These are phyloP conservation scores for Flagelloscypha sp. DNA, from an alignment of 768 basidiomycete species.

Conservation along the genomic window DNA sequence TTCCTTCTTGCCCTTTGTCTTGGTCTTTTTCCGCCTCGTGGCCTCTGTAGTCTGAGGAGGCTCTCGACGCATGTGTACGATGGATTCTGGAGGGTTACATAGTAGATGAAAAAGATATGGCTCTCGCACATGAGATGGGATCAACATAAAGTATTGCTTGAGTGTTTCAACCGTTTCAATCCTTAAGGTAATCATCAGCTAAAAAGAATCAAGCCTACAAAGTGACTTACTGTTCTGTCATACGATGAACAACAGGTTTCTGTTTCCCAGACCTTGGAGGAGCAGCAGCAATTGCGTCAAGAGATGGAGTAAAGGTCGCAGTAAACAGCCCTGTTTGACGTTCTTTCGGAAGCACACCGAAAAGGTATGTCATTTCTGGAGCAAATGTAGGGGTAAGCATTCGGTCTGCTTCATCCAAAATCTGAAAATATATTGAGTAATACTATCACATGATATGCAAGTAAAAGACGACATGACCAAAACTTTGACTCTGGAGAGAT, in stretches of 20 bases:
- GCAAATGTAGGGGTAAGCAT: constrained; percentile 85
- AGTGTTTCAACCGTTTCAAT: constrained; percentile 85
- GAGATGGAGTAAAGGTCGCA: constrained; percentile 83
- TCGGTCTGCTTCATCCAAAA: constrained; percentile 95
- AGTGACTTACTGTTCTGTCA: constrained; percentile 54
- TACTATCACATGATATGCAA: constrained; percentile 2
- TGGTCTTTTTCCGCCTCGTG: constrained; percentile 19
- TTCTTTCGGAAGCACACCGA: constrained; percentile 66
- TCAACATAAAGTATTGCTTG: constrained; percentile 83
- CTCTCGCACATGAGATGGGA: constrained; percentile 93
- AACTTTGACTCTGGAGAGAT: constrained; percentile 75
- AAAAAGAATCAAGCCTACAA: not conserved
- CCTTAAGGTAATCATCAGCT: constrained; percentile 30
- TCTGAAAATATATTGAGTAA: constrained; percentile 33
- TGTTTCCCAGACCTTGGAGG: constrained; percentile 76
- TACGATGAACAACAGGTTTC: constrained; percentile 79
- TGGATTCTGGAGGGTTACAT: constrained; percentile 79
- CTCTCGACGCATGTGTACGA: constrained; percentile 54
- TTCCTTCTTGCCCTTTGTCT: constrained; percentile 28
- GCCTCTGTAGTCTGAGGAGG: constrained; percentile 44
- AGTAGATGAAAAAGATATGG: constrained; percentile 85
- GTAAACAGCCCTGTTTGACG: constrained; percentile 98
- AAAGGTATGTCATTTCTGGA: constrained; percentile 72
- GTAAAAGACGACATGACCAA: constrained; percentile 44
- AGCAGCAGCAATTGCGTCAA: constrained; percentile 68